These are phyloP conservation scores for Plantago major DNA, from an alignment of 257 asterid species.

Conservation along the genomic window DNA sequence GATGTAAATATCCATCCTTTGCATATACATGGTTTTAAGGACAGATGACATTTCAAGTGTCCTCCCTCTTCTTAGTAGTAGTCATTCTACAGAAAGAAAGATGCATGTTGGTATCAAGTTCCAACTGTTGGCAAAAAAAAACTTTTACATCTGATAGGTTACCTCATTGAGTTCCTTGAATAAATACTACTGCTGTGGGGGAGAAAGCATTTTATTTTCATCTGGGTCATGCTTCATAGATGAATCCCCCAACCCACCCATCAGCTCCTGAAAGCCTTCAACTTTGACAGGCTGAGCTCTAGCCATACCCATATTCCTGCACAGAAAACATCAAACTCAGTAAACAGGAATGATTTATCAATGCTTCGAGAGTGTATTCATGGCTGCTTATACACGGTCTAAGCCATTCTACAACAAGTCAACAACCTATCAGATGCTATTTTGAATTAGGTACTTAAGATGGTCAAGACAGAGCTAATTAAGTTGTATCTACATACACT, in stretches of 20 bases:
- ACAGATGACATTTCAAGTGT: neutral
- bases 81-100: neutral
- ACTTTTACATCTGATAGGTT: neutral
- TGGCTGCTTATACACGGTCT: too few species aligned
- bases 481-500: too few species aligned
- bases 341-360: neutral
- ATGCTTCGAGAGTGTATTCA: neutral
- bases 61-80: neutral
- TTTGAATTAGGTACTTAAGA: too few species aligned
- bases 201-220: constrained; percentile 81
- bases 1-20: neutral
- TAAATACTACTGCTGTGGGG: constrained; percentile 36
- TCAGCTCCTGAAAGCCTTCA: constrained; percentile 96
- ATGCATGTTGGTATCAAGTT: neutral
- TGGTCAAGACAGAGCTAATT: too few species aligned
- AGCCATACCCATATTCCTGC: constrained; percentile 69
- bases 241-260: constrained; percentile 79
- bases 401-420: too few species aligned
- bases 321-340: constrained; percentile 13
- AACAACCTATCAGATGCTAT: too few species aligned
- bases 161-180: neutral
- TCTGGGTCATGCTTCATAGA: constrained; percentile 70
- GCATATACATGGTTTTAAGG: too few species aligned
- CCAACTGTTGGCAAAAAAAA: neutral
- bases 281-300: constrained; percentile 99